Evolutionary conservation across 345 rosid genomes (phyloP).

Genomic region (Gossypium mustelinum): DNA sequence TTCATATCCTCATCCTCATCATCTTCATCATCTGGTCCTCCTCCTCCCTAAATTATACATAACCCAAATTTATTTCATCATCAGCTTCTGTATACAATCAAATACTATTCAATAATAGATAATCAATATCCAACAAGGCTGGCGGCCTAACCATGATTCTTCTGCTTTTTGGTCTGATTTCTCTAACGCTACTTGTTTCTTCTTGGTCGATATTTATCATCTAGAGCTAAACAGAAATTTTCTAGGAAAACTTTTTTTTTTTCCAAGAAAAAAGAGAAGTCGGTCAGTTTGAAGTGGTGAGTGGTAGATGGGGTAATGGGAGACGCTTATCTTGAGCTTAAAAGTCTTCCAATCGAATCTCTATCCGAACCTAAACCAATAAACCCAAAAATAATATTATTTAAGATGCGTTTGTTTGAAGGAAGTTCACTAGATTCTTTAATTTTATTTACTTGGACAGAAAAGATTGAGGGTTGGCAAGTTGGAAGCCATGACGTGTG

Average conservation of each 20-base stretch:
- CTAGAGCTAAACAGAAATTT: neutral
- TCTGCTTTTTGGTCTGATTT: constrained; percentile 47
- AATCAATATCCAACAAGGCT: neutral
- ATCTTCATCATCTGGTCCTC: constrained; percentile 45
- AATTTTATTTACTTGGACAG: constrained; percentile 9
- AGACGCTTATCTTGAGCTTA: constrained; percentile 29
- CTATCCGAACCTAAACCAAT: constrained; percentile 28
- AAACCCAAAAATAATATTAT: neutral
- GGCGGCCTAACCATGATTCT: constrained; percentile 46
- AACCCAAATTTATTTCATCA: neutral
- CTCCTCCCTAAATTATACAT: constrained; percentile 37
- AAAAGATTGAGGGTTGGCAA: neutral
- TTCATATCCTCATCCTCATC: constrained; percentile 23
- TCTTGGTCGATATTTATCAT: constrained; percentile 36
- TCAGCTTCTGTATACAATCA: neutral
- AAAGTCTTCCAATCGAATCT: constrained; percentile 32
- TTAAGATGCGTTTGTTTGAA: constrained; percentile 15
- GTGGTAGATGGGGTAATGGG: constrained; percentile 16
- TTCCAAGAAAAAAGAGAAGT: neutral
- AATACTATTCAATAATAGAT: neutral
- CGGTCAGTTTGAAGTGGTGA: constrained; percentile 29
- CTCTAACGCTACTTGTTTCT: constrained; percentile 24
- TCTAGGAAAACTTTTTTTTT: neutral
- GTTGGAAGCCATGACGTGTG: neutral
- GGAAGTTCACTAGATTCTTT: constrained; percentile 3